phyloP scores from a whole-genome alignment of 352 stramenopile species.

The Phytophthora meadii region DNA sequence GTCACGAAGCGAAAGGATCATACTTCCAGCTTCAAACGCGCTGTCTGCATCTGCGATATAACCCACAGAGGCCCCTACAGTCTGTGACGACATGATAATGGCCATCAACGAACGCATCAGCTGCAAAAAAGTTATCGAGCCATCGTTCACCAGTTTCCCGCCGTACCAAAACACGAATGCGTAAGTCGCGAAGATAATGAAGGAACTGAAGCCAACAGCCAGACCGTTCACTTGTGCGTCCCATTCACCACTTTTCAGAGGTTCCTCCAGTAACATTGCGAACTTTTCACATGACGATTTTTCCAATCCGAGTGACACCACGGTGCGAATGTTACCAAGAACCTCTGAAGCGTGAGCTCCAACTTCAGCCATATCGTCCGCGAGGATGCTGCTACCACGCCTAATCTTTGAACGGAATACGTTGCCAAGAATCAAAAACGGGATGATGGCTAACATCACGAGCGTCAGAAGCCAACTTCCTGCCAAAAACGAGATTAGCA shows the following conservation, averaged over 20 bases:
- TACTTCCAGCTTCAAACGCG: constrained; percentile 33
- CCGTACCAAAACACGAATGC: constrained; percentile 69
- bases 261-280: constrained; percentile 14
- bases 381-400: constrained; percentile 3
- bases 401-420: constrained; percentile 32
- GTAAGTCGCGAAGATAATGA: constrained; percentile 47
- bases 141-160: not conserved
- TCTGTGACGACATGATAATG: constrained; percentile 58
- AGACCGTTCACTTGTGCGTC: constrained; percentile 46
- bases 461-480: constrained; percentile 66
- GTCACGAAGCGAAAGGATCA: constrained; percentile 31
- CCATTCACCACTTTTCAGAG: constrained; percentile 21
- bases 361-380: constrained; percentile 40
- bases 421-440: constrained; percentile 59
- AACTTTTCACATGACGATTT: constrained; percentile 22
- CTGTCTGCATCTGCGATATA: constrained; percentile 46
- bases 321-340: constrained; percentile 52
- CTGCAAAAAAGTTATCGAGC: constrained; percentile 49
- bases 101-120: constrained; percentile 58
- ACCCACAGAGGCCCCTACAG: constrained; percentile 34
- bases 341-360: constrained; percentile 52
- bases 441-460: constrained; percentile 64
- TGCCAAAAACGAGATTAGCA: constrained; percentile 56
- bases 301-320: constrained; percentile 43
- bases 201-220: constrained; percentile 73